phyloP scores from a whole-genome alignment of 2,329 filamentous ascomycete genomes.

The Cladophialophora bantiana region DNA sequence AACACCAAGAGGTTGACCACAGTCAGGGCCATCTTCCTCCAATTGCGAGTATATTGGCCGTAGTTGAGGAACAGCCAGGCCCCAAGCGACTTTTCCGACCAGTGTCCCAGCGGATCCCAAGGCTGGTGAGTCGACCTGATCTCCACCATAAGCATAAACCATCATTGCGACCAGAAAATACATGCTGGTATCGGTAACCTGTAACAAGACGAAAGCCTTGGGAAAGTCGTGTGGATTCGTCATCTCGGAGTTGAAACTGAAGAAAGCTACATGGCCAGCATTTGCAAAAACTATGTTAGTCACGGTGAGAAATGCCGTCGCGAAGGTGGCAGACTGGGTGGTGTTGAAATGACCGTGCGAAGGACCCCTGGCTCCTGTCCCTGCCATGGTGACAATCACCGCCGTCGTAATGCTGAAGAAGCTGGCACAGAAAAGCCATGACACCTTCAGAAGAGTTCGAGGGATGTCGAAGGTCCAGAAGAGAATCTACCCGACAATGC shows the following conservation, averaged over 20 bases:
- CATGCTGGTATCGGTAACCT: conserved; percentile 64
- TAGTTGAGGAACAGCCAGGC: conserved; percentile 50
- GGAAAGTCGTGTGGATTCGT: conserved; percentile 66
- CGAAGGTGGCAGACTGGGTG: conserved; percentile 55
- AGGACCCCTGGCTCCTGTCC: conserved; percentile 62
- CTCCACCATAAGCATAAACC: conserved; percentile 72
- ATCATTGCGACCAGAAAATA: conserved; percentile 72
- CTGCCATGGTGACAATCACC: conserved; percentile 71
- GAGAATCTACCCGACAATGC: conserved; percentile 64
- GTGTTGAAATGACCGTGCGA: conserved; percentile 57
- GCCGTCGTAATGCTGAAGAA: conserved; percentile 70
- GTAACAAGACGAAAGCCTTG: conserved; percentile 68
- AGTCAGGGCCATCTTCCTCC: conserved; percentile 43
- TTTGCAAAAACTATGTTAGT: conserved; percentile 77
- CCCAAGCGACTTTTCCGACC: conserved; percentile 70
- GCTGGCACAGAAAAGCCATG: conserved; percentile 68
- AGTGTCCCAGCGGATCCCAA: conserved; percentile 66
- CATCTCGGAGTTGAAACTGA: conserved; percentile 70
- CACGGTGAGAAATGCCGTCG: conserved; percentile 66
- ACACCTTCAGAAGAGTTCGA: conserved; percentile 68
- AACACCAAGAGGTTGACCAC: conserved; percentile 29
- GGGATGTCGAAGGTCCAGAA: conserved; percentile 67
- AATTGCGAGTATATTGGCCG: conserved; percentile 44
- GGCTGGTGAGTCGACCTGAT: conserved; percentile 68
- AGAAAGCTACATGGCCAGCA: conserved; percentile 73